Percentiles rank a stretch among this genome's conserved stretches.
phyloP scores from a whole-genome alignment of 495 filamentous ascomycete species.

The Delitschia confertaspora region DNA sequence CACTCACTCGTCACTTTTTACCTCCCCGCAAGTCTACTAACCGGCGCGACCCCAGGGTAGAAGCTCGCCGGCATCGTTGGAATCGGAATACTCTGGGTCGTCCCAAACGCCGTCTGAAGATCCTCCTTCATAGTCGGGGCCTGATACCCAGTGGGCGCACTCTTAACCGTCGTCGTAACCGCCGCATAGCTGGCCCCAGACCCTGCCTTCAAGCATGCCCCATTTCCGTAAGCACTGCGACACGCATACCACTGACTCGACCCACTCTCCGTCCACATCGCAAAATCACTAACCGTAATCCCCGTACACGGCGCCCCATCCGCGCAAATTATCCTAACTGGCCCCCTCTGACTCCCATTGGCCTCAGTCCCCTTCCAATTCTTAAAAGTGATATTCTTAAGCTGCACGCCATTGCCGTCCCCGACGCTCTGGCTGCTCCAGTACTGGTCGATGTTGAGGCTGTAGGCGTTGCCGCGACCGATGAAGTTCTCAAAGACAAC shows the following conservation, averaged over 20 bases:
- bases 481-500: conserved; percentile 48
- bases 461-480: conserved; percentile 46
- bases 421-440: conserved; percentile 35
- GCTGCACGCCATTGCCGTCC: conserved; percentile 39
- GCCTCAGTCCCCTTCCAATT: conserved; percentile 51
- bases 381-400: conserved; percentile 44
- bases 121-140: conserved; percentile 45
- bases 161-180: conserved; percentile 32
- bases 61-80: conserved; percentile 48
- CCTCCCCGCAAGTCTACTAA: conserved; percentile 14
- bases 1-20: conserved; percentile 4
- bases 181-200: conserved; percentile 29
- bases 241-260: conserved; percentile 40
- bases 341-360: conserved; percentile 43
- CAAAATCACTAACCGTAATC: conserved; percentile 45
- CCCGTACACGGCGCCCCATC: conserved; percentile 45
- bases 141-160: conserved; percentile 40
- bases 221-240: conserved; percentile 43
- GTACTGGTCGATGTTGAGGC: conserved; percentile 47
- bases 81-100: conserved; percentile 43
- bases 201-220: conserved; percentile 39
- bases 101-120: conserved; percentile 39
- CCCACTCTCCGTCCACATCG: conserved; percentile 53
- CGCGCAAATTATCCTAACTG: conserved; percentile 42
- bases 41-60: conserved; percentile 38